Evolutionary conservation across 331 rosid genomes (phyloP), one percentile per base, ranked within the genome.

Genomic region (Telfairia occidentalis): DNA sequence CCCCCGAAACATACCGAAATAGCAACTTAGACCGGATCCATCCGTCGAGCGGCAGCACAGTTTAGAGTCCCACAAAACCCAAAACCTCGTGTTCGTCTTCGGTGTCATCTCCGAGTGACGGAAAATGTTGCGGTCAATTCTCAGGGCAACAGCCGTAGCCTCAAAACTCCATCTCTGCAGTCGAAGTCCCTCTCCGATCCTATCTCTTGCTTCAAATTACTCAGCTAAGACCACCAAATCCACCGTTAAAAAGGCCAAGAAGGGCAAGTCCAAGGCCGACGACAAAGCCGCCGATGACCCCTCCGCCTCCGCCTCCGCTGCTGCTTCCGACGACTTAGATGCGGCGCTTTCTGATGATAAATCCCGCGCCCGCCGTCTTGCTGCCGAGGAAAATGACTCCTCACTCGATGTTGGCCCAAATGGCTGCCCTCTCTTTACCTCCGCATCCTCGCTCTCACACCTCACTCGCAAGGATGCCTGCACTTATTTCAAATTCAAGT

Each of bases 401-500:
- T 81, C 97, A 28, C 91, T 91, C 23, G 84, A 94, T 5, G 86
- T 88, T 45, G 89, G 96, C 5, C 92, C 93, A 79, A 59, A 87
- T 7, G 96, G 90, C 40, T 87, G 89, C 1, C 87, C 92, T 10
- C 89, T 95, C 50, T 91, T 95, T 80, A 76, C 96, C 52, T 78
- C 96, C 15, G 75, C 85, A 5, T 23, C 90, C 29, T 87, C 89
- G 8, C 79, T 95, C 59, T 82, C 92, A 18, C 77, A 78, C 16
- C 96, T 95, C 81, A 73, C 88, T 21, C 76, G 76, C 77, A 80
- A 80, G 35, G 92, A 91, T 65, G 10, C 73, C 43, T 80, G 88
- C 83, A 63, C 85, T 50, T 95, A 95, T 83, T 85, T 86, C 82
- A 87, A 86, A 46, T 82, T 91, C 87, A 82, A 83, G 98, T 90